Evolutionary conservation across 1,284 basidiomycete species (phyloP).

Genomic region (Trametes pubescens): DNA sequence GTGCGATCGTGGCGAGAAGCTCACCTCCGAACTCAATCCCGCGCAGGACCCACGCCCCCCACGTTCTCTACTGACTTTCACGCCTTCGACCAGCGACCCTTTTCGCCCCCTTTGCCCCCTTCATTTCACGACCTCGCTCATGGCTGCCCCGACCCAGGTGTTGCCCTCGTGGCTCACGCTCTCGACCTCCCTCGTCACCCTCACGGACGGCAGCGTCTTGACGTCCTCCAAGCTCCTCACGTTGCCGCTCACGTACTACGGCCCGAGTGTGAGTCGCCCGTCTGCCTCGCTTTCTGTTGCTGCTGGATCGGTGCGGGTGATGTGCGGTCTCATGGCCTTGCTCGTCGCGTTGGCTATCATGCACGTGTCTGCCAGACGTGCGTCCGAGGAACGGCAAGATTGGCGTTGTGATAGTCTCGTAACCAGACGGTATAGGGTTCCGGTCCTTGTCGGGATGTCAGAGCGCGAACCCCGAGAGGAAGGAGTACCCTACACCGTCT

Average conservation of each 20-base stretch:
- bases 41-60: slow-evolving; percentile 33
- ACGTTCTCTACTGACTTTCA: slow-evolving; percentile 42
- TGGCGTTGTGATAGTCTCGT: not conserved
- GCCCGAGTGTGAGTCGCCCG: slow-evolving; percentile 67
- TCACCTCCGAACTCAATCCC: slow-evolving; percentile 11
- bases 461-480: no score
- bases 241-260: slow-evolving; percentile 76
- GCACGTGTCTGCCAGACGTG: slow-evolving; percentile 1
- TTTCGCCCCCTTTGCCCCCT: slow-evolving; percentile 23
- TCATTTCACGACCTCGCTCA: slow-evolving; percentile 37
- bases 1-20: slow-evolving; percentile 23
- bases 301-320: not conserved
- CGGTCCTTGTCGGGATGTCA: no score
- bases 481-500: no score
- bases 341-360: not conserved
- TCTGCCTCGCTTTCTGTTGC: not conserved
- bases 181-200: slow-evolving; percentile 56
- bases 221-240: slow-evolving; percentile 61
- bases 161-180: slow-evolving; percentile 73
- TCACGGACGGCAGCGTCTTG: slow-evolving; percentile 56
- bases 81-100: slow-evolving; percentile 29
- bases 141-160: slow-evolving; percentile 66
- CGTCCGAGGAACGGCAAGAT: not conserved
- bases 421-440: no score
- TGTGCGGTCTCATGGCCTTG: not conserved